phyloP scores from a whole-genome alignment of 495 filamentous ascomycete genomes.

The Xylaria acuta region DNA sequence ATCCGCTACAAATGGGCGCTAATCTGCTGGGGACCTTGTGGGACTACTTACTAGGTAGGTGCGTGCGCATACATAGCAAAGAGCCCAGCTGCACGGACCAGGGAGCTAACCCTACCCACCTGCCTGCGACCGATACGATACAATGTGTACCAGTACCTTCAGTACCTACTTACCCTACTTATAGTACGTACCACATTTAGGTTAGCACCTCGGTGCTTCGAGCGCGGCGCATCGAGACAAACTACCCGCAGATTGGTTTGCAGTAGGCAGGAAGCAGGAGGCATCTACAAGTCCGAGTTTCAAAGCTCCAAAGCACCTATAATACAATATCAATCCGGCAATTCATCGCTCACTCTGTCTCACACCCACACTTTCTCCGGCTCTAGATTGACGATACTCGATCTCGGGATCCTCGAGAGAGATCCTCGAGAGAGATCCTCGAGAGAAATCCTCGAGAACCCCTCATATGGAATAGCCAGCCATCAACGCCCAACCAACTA shows the following conservation, averaged over 20 bases:
- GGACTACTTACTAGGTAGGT: too few species aligned
- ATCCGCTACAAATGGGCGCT: constrained; percentile 7
- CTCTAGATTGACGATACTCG: background rate
- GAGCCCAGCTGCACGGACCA: constrained; percentile 1
- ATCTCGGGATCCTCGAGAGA: background rate
- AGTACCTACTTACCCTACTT: too few species aligned
- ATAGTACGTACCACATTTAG: background rate
- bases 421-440: background rate
- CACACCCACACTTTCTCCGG: background rate
- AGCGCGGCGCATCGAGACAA: background rate
- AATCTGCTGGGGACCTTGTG: background rate
- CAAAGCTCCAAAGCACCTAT: background rate
- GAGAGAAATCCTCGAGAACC: background rate
- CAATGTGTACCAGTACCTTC: too few species aligned
- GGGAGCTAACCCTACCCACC: constrained; percentile 1
- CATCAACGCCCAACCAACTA: background rate
- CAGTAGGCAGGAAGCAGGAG: background rate
- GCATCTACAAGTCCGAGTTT: background rate
- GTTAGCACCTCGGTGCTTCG: background rate
- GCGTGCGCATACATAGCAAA: too few species aligned
- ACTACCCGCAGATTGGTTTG: too few species aligned
- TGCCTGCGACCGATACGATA: background rate
- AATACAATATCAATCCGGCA: background rate
- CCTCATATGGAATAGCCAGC: background rate
- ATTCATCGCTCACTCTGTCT: background rate